phyloP scores from a whole-genome alignment of 805 yeast genomes.

The Metschnikowia rubicola region DNA sequence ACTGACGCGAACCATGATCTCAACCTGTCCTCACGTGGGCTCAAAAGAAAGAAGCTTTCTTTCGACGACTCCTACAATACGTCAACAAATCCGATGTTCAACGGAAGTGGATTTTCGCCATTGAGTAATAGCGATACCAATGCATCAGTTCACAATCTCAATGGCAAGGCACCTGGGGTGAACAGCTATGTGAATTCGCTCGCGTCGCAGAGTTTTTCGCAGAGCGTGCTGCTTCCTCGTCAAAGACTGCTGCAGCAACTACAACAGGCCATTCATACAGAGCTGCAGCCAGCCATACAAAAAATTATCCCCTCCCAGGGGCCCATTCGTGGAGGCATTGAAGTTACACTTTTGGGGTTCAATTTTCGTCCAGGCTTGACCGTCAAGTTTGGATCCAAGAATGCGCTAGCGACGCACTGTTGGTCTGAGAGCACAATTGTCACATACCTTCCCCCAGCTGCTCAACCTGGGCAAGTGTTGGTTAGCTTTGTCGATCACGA shows the following conservation, averaged over 20 bases:
- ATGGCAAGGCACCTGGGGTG: constrained; percentile 5
- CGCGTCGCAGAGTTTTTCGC: constrained; percentile 2
- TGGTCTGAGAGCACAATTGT: constrained; percentile 96
- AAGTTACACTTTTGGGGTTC: constrained; percentile 84
- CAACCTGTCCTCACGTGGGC: constrained; percentile 26
- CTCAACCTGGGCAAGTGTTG: constrained; percentile 84
- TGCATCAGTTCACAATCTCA: constrained; percentile 22
- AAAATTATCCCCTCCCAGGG: constrained; percentile 95
- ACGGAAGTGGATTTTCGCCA: constrained; percentile 44
- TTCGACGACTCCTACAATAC: constrained; percentile 41
- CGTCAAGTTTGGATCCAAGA: constrained; percentile 82
- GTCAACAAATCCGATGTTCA: constrained; percentile 37
- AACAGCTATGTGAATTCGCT: constrained; percentile 1
- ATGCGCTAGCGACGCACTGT: constrained; percentile 83
- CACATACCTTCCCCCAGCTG: constrained; percentile 89
- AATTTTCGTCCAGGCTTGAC: constrained; percentile 79
- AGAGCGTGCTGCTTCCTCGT: constrained; percentile 12
- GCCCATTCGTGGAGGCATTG: constrained; percentile 93
- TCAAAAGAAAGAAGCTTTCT: constrained; percentile 48
- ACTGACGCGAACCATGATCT: constrained; percentile 29
- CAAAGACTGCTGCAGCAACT: constrained; percentile 18
- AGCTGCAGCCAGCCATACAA: constrained; percentile 47
- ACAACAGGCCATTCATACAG: constrained; percentile 9
- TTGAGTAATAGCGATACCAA: constrained; percentile 44
- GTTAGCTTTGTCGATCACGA: constrained; percentile 71